A percentile compares a stretch with the other conserved stretches of the same genome.
Conservation (phyloP, 169 alveolate genomes). For the Babesia divergens region DNA sequence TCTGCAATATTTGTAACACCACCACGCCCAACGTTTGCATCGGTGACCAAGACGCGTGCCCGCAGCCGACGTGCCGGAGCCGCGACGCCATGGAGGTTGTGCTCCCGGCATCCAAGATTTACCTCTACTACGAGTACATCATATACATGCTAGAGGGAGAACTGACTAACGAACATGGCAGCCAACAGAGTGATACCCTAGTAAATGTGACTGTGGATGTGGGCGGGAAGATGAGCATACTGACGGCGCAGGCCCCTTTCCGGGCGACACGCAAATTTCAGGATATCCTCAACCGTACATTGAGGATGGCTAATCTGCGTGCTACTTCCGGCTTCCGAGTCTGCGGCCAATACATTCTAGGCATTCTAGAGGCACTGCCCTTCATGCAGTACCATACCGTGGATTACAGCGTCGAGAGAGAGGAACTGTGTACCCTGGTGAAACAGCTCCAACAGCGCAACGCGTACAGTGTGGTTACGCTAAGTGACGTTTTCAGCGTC, state of each 20-base stretch:
- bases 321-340: conserved; percentile 58
- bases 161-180: conserved; percentile 11
- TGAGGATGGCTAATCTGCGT: conserved; percentile 6
- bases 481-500: conserved; percentile 33
- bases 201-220: conserved; percentile 53
- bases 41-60: conserved; percentile 55
- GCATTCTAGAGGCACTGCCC: conserved; percentile 59
- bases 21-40: conserved; percentile 59
- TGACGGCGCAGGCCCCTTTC: conserved; percentile 29
- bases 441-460: conserved; percentile 48
- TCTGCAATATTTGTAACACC: conserved; percentile 56
- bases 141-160: conserved; percentile 61
- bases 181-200: conserved; percentile 1
- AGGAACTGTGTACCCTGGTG: conserved; percentile 35
- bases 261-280: conserved; percentile 15
- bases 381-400: conserved; percentile 58
- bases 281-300: conserved; percentile 29
- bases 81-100: conserved; percentile 61
- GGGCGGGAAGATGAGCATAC: conserved; percentile 51
- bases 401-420: conserved; percentile 57
- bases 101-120: conserved; percentile 51
- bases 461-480: conserved; percentile 54
- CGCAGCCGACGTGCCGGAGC: conserved; percentile 68
- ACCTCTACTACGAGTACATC: conserved; percentile 64
- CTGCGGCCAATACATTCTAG: conserved; percentile 61